Base-by-base conservation (phyloP, 768 basidiomycete genomes). In the Amanita pallidorosea region DNA sequence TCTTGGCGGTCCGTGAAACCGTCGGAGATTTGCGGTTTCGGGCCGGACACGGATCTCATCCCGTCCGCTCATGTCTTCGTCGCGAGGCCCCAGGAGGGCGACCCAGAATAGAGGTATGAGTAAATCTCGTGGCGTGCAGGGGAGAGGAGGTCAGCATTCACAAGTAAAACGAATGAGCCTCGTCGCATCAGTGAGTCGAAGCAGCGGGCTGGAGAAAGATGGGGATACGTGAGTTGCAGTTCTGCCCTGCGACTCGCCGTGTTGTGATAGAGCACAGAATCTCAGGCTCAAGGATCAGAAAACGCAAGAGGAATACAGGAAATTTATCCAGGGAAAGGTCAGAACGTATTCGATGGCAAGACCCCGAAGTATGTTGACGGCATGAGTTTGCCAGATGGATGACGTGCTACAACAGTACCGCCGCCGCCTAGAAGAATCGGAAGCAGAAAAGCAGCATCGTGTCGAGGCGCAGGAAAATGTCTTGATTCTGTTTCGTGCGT, bases 131-230 rank as follows among this genome's bases (percentile, higher is more conserved):
- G 29, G 15, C 7, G 4, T 42, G 9, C 42, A 22, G 15, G 41
- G 42, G 7, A 31, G 33, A 9, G 23, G 42, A 25, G 15, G 18
- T 11, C 42, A 23, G 13, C 42, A 23, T 17, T 31, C 50, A 7
- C 50, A 43, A 13, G 60, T 58, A 52, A 57, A 67, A 45, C 73
- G 68, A 40, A 81, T 87, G 80, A 78, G 84, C 52, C 66, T 75
- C 45, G 75, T 88, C 44, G 74, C 85, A 1, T 85, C 84, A 2
- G 77, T 88, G 43, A 88, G 86, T 60, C 73, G 87, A 36, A 86
- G 84, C 57, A 82, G 86, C 56, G 85, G 87, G 8, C 61, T 88
- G 22, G 82, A 83, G 57, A 80, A 76, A 56, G 84, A 79, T 53
- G 85, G 87, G 35, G 82, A 88, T 65, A 73, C 76, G 87, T 89